These are phyloP conservation scores for Lactuca saligna DNA, from an alignment of 129 eudicot genomes.

Conservation along the genomic window DNA sequence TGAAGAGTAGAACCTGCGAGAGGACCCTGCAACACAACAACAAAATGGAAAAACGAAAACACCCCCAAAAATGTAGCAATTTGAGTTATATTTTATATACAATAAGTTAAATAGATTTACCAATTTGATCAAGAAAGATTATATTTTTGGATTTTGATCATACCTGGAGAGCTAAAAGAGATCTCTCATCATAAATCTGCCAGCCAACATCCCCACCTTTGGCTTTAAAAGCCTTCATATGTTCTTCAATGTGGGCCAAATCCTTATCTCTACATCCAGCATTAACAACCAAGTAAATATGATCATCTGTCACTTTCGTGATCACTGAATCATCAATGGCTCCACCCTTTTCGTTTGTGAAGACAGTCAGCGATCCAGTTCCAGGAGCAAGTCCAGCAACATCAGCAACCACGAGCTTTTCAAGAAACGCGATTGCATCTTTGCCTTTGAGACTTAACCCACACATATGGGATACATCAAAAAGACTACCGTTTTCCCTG, in stretches of 20 bases:
- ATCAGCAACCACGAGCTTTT: slow-evolving; percentile 90
- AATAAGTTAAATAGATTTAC: too few relatives aligned
- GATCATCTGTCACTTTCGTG: slow-evolving; percentile 90
- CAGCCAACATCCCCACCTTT: slow-evolving; percentile 98
- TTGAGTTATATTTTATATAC: background rate
- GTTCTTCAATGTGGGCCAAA: slow-evolving; percentile 97
- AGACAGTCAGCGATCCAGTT: slow-evolving; percentile 78
- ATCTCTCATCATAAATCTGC: slow-evolving; percentile 95
- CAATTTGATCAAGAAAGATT: background rate
- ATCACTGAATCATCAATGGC: slow-evolving; percentile 95
- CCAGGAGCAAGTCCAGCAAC: slow-evolving; percentile 92
- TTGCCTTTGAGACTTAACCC: slow-evolving; percentile 96
- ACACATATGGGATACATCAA: slow-evolving; percentile 97
- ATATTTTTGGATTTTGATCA: too few relatives aligned
- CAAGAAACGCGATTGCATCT: slow-evolving; percentile 79
- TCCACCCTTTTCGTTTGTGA: slow-evolving; percentile 98
- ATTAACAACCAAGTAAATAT: slow-evolving; percentile 91
- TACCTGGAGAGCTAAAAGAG: slow-evolving; percentile 98
- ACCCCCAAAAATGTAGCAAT: background rate
- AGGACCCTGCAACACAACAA: slow-evolving; percentile 75
- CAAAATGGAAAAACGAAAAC: background rate
- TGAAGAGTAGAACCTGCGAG: slow-evolving; percentile 95
- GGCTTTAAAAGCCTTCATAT: slow-evolving; percentile 84
- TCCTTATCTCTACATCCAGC: slow-evolving; percentile 98
- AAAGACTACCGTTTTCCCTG: slow-evolving; percentile 85